phyloP scores from a whole-genome alignment of 176 grass and related monocot genomes.

The Eragrostis curvula region DNA sequence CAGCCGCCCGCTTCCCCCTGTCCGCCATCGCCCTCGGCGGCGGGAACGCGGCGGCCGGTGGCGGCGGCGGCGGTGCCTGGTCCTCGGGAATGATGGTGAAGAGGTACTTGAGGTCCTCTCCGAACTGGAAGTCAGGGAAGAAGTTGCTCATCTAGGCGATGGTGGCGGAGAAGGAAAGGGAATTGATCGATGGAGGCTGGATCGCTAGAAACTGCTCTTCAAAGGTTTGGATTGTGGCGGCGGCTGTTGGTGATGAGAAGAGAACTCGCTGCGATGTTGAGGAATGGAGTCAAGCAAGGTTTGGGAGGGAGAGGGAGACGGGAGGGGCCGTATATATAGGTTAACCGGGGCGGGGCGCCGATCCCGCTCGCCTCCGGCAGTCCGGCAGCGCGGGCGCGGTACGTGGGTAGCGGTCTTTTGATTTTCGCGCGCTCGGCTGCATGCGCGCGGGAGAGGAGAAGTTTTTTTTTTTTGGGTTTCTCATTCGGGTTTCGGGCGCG shows the following conservation, averaged over 20 bases:
- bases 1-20: conserved; percentile 43
- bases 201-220: not conserved
- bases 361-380: too few relatives aligned
- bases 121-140: conserved; percentile 42
- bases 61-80: too few relatives aligned
- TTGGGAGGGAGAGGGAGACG: not conserved
- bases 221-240: not conserved
- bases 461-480: too few relatives aligned
- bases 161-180: not conserved
- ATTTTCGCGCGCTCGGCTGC: too few relatives aligned
- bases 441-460: too few relatives aligned
- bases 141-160: conserved; percentile 38
- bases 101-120: conserved; percentile 32
- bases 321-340: conserved; percentile 24
- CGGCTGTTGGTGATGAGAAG: not conserved
- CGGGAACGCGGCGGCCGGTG: not conserved
- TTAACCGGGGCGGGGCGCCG: not conserved
- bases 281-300: not conserved
- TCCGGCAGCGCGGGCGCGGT: too few relatives aligned
- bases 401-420: too few relatives aligned
- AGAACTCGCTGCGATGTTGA: not conserved
- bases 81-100: not conserved
- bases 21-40: not conserved
- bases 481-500: too few relatives aligned
- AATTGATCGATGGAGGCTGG: not conserved